Percentiles rank a stretch among this genome's conserved stretches.
Conservation (phyloP, 306 rosid genomes). For the Trifolium pratense region DNA sequence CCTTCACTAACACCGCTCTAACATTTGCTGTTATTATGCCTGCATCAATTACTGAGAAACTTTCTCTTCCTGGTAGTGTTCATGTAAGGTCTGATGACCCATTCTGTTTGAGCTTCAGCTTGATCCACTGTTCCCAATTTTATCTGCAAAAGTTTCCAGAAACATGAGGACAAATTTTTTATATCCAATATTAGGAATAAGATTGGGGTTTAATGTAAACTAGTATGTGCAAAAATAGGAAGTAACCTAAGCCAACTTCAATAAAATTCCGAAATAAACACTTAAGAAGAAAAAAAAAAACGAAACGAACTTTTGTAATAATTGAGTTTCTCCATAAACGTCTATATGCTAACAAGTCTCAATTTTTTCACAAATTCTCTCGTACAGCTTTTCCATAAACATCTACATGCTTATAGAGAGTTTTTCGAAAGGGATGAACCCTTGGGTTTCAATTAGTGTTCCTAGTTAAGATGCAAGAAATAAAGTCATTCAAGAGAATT, state of each 20-base stretch:
- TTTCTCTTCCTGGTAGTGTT: constrained; percentile 68
- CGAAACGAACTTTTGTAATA: not conserved
- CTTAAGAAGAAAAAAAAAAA: not conserved
- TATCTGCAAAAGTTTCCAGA: constrained; percentile 51
- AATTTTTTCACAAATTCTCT: too few relatives aligned
- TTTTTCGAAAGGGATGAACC: not conserved
- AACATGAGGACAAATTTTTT: constrained; percentile 12
- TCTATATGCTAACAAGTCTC: too few relatives aligned
- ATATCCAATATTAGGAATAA: not conserved
- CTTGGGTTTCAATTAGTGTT: not conserved
- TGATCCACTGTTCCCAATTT: constrained; percentile 89
- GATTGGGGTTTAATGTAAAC: constrained; percentile 1
- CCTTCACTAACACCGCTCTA: not conserved
- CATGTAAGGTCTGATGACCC: constrained; percentile 87
- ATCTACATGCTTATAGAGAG: not conserved
- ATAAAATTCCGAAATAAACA: not conserved
- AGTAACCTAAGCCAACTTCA: not conserved
- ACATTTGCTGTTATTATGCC: not conserved
- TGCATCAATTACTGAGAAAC: constrained; percentile 60
- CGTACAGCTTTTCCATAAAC: not conserved
- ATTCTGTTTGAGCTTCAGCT: constrained; percentile 76
- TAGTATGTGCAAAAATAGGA: not conserved
- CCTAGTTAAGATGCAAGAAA: not conserved
- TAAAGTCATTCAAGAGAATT: not conserved
- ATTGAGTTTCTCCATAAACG: not conserved